Percentiles rank a stretch among this genome's conserved stretches.
Evolutionary conservation across 2,329 filamentous ascomycete genomes (phyloP).

Genomic region (Sarocladiaceae sp.): DNA sequence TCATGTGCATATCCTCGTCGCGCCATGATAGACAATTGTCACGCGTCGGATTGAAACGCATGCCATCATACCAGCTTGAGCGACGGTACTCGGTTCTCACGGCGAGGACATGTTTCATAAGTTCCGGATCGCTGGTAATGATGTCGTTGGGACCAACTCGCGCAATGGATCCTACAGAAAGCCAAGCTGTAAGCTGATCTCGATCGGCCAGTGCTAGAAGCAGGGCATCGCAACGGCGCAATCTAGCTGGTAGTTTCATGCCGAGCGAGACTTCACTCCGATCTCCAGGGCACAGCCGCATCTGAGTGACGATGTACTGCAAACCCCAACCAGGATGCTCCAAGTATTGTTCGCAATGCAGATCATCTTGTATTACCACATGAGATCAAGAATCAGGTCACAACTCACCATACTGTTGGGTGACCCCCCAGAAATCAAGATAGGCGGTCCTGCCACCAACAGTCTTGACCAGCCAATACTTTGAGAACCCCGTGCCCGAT

Average conservation of each 20-base stretch:
- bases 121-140: conserved; percentile 32
- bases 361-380: too few species aligned
- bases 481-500: conserved; percentile 19
- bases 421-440: background rate
- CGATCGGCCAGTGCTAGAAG: background rate
- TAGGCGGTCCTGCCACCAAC: background rate
- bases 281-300: too few species aligned
- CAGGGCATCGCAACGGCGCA: conserved; percentile 9
- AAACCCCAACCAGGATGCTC: too few species aligned
- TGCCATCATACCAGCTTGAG: conserved; percentile 41
- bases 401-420: conserved; percentile 18
- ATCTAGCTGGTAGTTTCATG: conserved; percentile 22
- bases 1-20: conserved; percentile 33
- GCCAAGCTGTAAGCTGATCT: conserved; percentile 1
- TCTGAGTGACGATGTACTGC: too few species aligned
- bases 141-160: conserved; percentile 40
- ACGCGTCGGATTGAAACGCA: conserved; percentile 47
- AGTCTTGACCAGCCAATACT: conserved; percentile 14
- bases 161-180: conserved; percentile 26
- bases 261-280: too few species aligned
- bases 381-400: conserved; percentile 15
- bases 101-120: conserved; percentile 31
- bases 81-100: conserved; percentile 33
- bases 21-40: conserved; percentile 50
- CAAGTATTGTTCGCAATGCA: too few species aligned